Percentiles rank a stretch among this genome's conserved stretches.
These are phyloP conservation scores for Pascua sp. DNA, from an alignment of 1,284 basidiomycete genomes.

Conservation along the genomic window DNA sequence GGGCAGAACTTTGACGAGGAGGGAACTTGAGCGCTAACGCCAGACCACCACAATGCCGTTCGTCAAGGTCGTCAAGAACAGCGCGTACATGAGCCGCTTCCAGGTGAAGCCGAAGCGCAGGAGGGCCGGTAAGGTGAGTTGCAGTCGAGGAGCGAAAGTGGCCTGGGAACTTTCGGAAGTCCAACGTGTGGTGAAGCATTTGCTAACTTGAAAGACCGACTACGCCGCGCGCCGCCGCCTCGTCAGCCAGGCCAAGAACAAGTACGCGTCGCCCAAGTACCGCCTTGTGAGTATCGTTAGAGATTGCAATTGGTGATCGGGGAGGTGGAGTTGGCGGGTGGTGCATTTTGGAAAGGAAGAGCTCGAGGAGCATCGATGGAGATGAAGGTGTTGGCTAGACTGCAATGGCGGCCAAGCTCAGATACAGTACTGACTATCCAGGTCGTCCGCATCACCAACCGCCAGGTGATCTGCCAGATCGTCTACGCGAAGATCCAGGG, in stretches of 20 bases:
- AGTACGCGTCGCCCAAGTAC: constrained; percentile 99
- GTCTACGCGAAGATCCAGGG: constrained; percentile 96
- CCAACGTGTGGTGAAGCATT: not conserved
- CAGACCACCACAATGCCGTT: constrained; percentile 31
- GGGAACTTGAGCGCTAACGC: no score
- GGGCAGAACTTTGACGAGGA: no score
- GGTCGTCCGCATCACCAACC: constrained; percentile 97
- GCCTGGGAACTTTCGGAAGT: not conserved
- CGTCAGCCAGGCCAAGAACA: constrained; percentile 92
- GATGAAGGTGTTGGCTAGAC: not conserved
- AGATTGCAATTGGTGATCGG: not conserved
- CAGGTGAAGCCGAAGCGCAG: constrained; percentile 78
- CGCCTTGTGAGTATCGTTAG: constrained; percentile 63
- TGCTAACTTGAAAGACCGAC: constrained; percentile 90
- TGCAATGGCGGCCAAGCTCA: not conserved
- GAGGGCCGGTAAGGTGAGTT: not conserved
- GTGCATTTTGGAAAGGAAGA: not conserved
- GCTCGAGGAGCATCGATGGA: not conserved
- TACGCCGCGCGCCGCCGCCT: constrained; percentile 69
- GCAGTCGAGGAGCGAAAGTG: no score
- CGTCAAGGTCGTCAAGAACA: constrained; percentile 57
- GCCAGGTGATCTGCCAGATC: constrained; percentile 86
- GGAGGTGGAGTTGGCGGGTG: not conserved
- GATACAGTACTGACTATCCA: constrained; percentile 70
- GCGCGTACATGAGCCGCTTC: constrained; percentile 94